phyloP scores from a whole-genome alignment of 2,329 filamentous ascomycete species.

The Diaporthe vexans region DNA sequence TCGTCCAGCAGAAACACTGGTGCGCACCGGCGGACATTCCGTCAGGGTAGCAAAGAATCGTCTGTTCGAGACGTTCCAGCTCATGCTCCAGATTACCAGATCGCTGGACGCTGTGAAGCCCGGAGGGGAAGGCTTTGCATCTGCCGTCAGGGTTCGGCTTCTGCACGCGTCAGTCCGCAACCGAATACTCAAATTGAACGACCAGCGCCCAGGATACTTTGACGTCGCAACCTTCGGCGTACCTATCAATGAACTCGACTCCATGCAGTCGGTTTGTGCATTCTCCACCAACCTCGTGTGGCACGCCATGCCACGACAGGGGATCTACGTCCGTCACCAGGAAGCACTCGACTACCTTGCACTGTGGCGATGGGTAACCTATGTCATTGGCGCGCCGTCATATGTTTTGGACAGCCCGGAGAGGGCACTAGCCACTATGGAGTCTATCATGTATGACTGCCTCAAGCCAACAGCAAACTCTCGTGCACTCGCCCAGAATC shows the following conservation, averaged over 20 bases:
- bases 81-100: constrained; percentile 69
- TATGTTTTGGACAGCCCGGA: constrained; percentile 46
- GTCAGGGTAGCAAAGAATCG: constrained; percentile 70
- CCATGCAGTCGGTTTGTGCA: constrained; percentile 72
- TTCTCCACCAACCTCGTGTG: constrained; percentile 75
- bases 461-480: constrained; percentile 52
- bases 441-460: constrained; percentile 52
- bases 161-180: constrained; percentile 75
- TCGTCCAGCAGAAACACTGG: constrained; percentile 68
- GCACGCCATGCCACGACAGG: constrained; percentile 73
- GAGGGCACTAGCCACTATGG: constrained; percentile 51
- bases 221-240: constrained; percentile 69
- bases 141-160: constrained; percentile 74
- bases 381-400: constrained; percentile 49
- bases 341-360: constrained; percentile 75
- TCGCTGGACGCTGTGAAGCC: constrained; percentile 71
- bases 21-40: constrained; percentile 76
- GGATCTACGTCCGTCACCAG: constrained; percentile 68
- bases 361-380: constrained; percentile 58
- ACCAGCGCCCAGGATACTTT: constrained; percentile 70
- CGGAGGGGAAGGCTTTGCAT: constrained; percentile 72
- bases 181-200: constrained; percentile 70
- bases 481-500: constrained; percentile 53
- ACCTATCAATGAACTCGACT: constrained; percentile 76
- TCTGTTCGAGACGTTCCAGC: constrained; percentile 62